Evolutionary conservation across 2,329 filamentous ascomycete genomes (phyloP).

Genomic region (Ophiostoma triangulosporum): DNA sequence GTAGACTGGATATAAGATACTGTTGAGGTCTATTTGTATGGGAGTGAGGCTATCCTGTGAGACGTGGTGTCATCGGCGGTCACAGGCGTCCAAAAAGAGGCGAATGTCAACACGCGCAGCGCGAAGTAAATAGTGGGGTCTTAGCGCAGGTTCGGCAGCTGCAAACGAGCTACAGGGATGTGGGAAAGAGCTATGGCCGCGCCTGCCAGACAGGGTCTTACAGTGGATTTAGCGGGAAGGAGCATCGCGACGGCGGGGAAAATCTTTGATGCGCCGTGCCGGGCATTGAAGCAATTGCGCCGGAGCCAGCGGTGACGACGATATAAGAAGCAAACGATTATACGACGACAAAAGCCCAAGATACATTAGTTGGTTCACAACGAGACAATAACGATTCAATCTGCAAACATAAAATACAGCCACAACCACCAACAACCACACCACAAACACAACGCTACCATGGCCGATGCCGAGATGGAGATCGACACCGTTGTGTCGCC

Average conservation of each 20-base stretch:
- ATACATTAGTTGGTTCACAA: too few species aligned
- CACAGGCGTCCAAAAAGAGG: neutral
- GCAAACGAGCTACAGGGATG: neutral
- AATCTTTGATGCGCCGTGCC: slow-evolving; percentile 10
- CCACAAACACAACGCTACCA: neutral
- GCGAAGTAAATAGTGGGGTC: slow-evolving; percentile 4
- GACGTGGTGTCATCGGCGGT: neutral
- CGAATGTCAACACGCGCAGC: slow-evolving; percentile 4
- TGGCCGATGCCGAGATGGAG: slow-evolving; percentile 26
- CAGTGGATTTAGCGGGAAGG: neutral
- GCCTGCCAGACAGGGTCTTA: neutral
- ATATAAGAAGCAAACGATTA: neutral
- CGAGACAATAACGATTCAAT: too few species aligned
- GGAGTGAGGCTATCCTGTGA: neutral
- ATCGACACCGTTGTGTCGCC: slow-evolving; percentile 7
- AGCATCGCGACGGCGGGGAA: slow-evolving; percentile 7
- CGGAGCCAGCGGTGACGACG: too few species aligned
- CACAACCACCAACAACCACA: neutral
- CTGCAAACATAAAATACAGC: too few species aligned
- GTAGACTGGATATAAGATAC: neutral
- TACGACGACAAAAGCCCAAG: neutral
- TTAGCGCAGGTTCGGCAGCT: neutral
- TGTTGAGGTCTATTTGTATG: neutral
- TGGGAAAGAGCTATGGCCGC: neutral
- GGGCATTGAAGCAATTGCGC: neutral